Evolutionary conservation across 2,329 filamentous ascomycete species (phyloP).

Genomic region (Trichoderma lentiforme): DNA sequence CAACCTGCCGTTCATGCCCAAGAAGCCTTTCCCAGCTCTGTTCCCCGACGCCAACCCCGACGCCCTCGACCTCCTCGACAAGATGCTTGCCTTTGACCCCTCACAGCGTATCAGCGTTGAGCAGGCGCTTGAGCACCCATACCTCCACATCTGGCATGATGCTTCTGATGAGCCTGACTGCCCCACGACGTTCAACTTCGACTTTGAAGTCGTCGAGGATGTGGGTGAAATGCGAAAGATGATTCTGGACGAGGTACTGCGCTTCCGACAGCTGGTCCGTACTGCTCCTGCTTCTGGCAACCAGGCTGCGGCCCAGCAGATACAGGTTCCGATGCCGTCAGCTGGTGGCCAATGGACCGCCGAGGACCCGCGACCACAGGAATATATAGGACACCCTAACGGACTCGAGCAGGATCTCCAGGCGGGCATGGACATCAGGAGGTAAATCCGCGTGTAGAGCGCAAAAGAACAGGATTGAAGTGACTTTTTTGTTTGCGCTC

Average conservation of each 20-base stretch:
- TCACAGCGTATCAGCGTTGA: constrained; percentile 91
- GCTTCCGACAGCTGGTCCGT: constrained; percentile 68
- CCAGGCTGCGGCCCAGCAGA: constrained; percentile 36
- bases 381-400: constrained; percentile 48
- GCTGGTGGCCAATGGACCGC: constrained; percentile 54
- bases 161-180: constrained; percentile 92
- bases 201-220: constrained; percentile 96
- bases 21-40: constrained; percentile 81
- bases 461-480: neutral
- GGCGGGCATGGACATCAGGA: constrained; percentile 39
- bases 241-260: constrained; percentile 91
- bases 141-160: constrained; percentile 98
- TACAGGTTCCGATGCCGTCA: constrained; percentile 52
- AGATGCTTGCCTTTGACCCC: constrained; percentile 96
- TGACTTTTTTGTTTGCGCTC: neutral
- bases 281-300: constrained; percentile 43
- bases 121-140: constrained; percentile 91
- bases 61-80: constrained; percentile 89
- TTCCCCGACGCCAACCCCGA: constrained; percentile 96
- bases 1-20: constrained; percentile 91
- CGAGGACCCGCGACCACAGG: constrained; percentile 59
- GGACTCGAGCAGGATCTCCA: constrained; percentile 59
- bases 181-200: constrained; percentile 94
- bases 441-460: constrained; percentile 19
- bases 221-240: constrained; percentile 93